These are phyloP conservation scores for Pulveroboletus sp. DNA, from an alignment of 768 basidiomycete genomes.

Conservation along the genomic window DNA sequence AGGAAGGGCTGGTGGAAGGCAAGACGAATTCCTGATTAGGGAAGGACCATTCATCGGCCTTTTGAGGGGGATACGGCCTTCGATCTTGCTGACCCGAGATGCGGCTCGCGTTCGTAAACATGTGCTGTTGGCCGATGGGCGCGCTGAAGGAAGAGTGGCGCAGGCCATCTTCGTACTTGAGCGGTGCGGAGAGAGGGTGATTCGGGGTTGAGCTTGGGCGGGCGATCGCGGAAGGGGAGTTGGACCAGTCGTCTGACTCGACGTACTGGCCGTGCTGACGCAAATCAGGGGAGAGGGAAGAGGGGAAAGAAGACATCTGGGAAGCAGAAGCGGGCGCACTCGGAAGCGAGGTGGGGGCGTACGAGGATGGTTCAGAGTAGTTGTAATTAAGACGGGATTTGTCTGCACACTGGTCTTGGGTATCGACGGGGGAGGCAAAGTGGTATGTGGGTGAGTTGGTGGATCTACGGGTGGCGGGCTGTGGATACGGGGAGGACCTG, in stretches of 20 bases:
- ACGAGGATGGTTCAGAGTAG: constrained; percentile 45
- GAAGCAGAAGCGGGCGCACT: constrained; percentile 52
- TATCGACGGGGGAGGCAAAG: constrained; percentile 50
- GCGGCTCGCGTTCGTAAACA: constrained; percentile 67
- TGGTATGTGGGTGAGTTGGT: constrained; percentile 45
- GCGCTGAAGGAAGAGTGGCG: constrained; percentile 68
- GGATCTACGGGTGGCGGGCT: constrained; percentile 43
- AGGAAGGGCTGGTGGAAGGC: constrained; percentile 25
- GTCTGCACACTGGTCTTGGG: constrained; percentile 39
- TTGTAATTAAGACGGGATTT: constrained; percentile 38
- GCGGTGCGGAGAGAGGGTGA: constrained; percentile 45
- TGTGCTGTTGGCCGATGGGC: constrained; percentile 54
- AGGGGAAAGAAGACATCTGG: constrained; percentile 48
- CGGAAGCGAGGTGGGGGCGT: constrained; percentile 48
- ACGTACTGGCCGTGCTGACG: constrained; percentile 40
- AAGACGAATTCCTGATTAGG: constrained; percentile 58
- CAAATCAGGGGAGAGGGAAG: constrained; percentile 46
- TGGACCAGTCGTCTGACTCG: constrained; percentile 56
- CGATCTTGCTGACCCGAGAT: constrained; percentile 71
- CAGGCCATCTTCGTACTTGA: constrained; percentile 70
- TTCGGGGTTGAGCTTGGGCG: constrained; percentile 69
- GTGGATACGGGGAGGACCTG: constrained; percentile 58
- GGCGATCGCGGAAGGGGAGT: constrained; percentile 54
- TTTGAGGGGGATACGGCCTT: constrained; percentile 47
- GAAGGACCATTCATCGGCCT: constrained; percentile 74